A percentile compares a stretch with the other conserved stretches of the same genome.
Conservation (phyloP, 345 rosid species). For the Salix brachista region DNA sequence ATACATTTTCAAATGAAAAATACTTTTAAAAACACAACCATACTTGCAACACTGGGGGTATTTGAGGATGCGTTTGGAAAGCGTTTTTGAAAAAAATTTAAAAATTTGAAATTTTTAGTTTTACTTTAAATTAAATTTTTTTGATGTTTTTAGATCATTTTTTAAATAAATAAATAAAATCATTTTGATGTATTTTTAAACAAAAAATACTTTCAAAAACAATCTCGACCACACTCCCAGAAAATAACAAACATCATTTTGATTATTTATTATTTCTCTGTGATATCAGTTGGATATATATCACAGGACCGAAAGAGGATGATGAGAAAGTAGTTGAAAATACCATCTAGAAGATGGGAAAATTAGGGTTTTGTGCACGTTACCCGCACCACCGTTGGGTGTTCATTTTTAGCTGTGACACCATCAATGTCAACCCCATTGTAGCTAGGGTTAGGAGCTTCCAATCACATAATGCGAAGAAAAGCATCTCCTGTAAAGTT, state of each 20-base stretch:
- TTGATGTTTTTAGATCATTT: too few species aligned
- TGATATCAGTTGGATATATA: not conserved
- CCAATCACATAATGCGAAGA: not conserved
- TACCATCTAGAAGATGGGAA: not conserved
- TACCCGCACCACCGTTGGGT: not conserved
- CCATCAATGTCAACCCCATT: not conserved
- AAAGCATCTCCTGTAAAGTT: not conserved
- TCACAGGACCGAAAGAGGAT: not conserved
- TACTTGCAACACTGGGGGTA: too few species aligned
- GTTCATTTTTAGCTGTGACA: not conserved
- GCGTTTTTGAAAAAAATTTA: too few species aligned
- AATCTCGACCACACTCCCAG: accelerated
- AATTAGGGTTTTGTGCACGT: not conserved
- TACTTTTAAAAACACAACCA: too few species aligned
- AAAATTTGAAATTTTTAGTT: too few species aligned
- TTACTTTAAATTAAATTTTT: too few species aligned
- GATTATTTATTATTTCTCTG: not conserved
- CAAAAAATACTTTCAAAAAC: too few species aligned
- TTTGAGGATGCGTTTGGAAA: too few species aligned
- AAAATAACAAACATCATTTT: accelerated
- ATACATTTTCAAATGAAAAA: too few species aligned
- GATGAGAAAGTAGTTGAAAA: not conserved
- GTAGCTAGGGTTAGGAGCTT: too few species aligned
- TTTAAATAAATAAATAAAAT: too few species aligned
- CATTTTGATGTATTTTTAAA: too few species aligned